A percentile compares a stretch with the other conserved stretches of the same genome.
Evolutionary conservation across 2,329 filamentous ascomycete genomes (phyloP).

Genomic region (Fulvia fulva): DNA sequence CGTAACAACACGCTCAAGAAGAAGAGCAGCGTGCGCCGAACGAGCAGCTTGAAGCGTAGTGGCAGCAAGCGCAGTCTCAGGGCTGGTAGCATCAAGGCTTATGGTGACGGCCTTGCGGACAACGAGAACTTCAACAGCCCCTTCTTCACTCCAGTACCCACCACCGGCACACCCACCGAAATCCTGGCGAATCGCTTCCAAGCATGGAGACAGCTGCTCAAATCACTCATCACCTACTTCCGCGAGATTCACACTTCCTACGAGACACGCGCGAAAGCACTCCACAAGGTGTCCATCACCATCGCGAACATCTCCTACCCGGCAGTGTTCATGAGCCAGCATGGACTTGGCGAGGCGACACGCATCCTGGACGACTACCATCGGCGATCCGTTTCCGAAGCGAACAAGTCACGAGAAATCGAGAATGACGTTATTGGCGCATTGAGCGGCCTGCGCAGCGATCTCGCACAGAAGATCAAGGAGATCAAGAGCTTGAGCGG

Average conservation of each 20-base stretch:
- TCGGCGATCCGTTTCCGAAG: slow-evolving; percentile 71
- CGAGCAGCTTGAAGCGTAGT: slow-evolving; percentile 71
- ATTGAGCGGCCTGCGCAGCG: slow-evolving; percentile 77
- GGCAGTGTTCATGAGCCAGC: slow-evolving; percentile 69
- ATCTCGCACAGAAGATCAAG: slow-evolving; percentile 94
- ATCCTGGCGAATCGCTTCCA: slow-evolving; percentile 83
- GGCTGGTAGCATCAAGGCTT: slow-evolving; percentile 80
- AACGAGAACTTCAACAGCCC: slow-evolving; percentile 74
- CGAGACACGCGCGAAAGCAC: slow-evolving; percentile 75
- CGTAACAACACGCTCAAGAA: slow-evolving; percentile 81
- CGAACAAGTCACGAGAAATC: slow-evolving; percentile 84
- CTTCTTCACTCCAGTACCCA: slow-evolving; percentile 87
- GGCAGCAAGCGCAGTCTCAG: slow-evolving; percentile 76
- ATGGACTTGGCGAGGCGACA: slow-evolving; percentile 83
- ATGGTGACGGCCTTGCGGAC: slow-evolving; percentile 51
- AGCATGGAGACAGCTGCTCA: slow-evolving; percentile 92
- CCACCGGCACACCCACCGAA: slow-evolving; percentile 81
- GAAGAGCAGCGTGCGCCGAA: slow-evolving; percentile 72
- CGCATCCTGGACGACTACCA: slow-evolving; percentile 79
- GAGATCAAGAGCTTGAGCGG: slow-evolving; percentile 92
- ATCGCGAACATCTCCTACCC: slow-evolving; percentile 77
- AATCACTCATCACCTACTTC: slow-evolving; percentile 91
- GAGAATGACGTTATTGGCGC: slow-evolving; percentile 88
- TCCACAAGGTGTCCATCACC: slow-evolving; percentile 77
- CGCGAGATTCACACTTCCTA: slow-evolving; percentile 87